These are phyloP conservation scores for Phyllosticta ampelicida DNA, from an alignment of 2,329 filamentous ascomycete genomes.

Conservation along the genomic window DNA sequence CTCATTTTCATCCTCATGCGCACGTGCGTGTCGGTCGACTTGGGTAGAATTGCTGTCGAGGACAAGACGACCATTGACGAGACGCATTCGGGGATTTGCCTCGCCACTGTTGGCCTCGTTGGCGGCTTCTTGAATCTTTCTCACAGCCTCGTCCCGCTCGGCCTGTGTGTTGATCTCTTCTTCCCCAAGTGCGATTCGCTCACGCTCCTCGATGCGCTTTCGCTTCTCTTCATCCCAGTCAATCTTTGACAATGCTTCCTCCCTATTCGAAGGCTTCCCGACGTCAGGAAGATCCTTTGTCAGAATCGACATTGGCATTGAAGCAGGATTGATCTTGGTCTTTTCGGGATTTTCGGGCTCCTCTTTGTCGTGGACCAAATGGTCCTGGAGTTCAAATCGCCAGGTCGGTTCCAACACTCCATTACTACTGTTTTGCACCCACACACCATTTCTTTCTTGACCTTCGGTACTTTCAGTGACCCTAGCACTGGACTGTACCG, in stretches of 20 bases:
- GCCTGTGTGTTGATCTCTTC: constrained; percentile 10
- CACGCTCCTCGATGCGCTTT: constrained; percentile 27
- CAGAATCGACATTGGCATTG: constrained; percentile 62
- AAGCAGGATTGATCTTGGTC: constrained; percentile 49
- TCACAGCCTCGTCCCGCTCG: constrained; percentile 15
- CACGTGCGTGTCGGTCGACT: constrained; percentile 58
- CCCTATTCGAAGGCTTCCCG: constrained; percentile 64
- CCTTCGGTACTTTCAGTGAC: neutral
- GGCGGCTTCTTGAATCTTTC: constrained; percentile 13
- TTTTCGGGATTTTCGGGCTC: constrained; percentile 27
- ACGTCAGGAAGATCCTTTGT: constrained; percentile 52
- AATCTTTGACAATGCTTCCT: constrained; percentile 60
- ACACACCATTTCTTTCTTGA: neutral
- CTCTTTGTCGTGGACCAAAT: constrained; percentile 7
- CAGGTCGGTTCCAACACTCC: neutral
- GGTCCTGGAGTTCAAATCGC: neutral
- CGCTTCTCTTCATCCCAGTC: constrained; percentile 43
- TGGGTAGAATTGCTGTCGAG: constrained; percentile 56
- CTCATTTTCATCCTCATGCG: constrained; percentile 42
- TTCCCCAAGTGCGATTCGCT: constrained; percentile 13
- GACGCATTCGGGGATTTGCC: constrained; percentile 46
- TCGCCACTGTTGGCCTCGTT: constrained; percentile 14
- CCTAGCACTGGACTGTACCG: neutral
- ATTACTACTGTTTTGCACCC: neutral
- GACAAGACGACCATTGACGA: constrained; percentile 63